These are phyloP conservation scores for Noccaea bulbosa DNA, from an alignment of 345 rosid species.

Conservation along the genomic window DNA sequence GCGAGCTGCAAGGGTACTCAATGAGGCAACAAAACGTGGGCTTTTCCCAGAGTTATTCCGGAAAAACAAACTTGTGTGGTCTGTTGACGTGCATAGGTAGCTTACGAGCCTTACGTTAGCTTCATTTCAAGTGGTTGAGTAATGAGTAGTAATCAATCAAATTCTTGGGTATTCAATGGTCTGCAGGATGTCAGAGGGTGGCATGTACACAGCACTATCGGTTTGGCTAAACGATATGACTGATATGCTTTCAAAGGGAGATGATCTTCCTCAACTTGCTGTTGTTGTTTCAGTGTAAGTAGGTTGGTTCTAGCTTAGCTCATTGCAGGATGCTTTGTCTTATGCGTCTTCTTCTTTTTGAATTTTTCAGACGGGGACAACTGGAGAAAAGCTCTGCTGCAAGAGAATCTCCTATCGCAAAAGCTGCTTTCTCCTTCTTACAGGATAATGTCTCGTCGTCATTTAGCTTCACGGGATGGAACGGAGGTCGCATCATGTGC, in stretches of 20 bases:
- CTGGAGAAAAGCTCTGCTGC: conserved; percentile 68
- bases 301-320: not conserved
- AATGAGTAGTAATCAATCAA: conserved; percentile 19
- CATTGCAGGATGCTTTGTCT: conserved; percentile 24
- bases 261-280: conserved; percentile 84
- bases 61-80: conserved; percentile 80
- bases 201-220: conserved; percentile 72
- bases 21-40: conserved; percentile 81
- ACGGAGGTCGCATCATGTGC: conserved; percentile 85
- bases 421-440: conserved; percentile 67
- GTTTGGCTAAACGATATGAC: conserved; percentile 76
- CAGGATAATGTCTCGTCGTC: conserved; percentile 68
- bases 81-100: conserved; percentile 92
- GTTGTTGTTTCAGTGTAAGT: conserved; percentile 84
- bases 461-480: conserved; percentile 80
- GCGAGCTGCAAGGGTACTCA: conserved; percentile 84
- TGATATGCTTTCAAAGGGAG: conserved; percentile 56
- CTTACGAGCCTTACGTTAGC: conserved; percentile 13
- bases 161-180: conserved; percentile 36
- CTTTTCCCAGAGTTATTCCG: conserved; percentile 91
- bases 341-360: conserved; percentile 13
- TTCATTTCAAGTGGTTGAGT: conserved; percentile 24
- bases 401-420: conserved; percentile 59
- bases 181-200: conserved; percentile 92
- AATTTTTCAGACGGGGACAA: conserved; percentile 63